Evolutionary conservation across 192 early-diverging fungal genomes (phyloP).

Genomic region (Coemansia sp.): DNA sequence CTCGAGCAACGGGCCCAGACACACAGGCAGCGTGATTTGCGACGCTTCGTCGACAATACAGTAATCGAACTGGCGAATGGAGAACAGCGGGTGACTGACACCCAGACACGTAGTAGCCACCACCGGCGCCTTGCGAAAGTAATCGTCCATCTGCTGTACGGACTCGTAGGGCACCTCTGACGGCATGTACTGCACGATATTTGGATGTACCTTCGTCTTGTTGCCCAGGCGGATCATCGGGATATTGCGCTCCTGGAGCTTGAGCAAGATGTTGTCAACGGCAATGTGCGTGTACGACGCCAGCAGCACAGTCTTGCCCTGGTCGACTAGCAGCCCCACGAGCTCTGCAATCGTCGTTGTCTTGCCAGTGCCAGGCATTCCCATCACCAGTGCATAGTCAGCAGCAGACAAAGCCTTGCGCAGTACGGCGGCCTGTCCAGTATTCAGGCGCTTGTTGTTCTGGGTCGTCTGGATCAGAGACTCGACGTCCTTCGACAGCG

Average conservation of each 20-base stretch:
- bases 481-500: conserved; percentile 25
- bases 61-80: conserved; percentile 83
- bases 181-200: conserved; percentile 40
- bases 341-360: conserved; percentile 86
- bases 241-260: conserved; percentile 65
- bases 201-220: conserved; percentile 62
- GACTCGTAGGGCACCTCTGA: conserved; percentile 52
- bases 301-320: conserved; percentile 79
- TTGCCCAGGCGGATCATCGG: conserved; percentile 81
- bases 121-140: conserved; percentile 65
- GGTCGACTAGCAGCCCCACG: conserved; percentile 65
- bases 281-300: conserved; percentile 93
- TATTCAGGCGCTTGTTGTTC: conserved; percentile 60
- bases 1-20: conserved; percentile 83
- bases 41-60: conserved; percentile 98
- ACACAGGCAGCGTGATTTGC: conserved; percentile 89
- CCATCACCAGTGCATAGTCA: conserved; percentile 90
- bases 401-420: conserved; percentile 71
- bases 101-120: conserved; percentile 92
- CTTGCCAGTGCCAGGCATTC: conserved; percentile 98
- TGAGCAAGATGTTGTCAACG: conserved; percentile 90
- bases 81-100: conserved; percentile 76
- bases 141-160: conserved; percentile 62
- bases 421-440: conserved; percentile 71
- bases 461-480: conserved; percentile 17